phyloP scores from a whole-genome alignment of 1,284 basidiomycete genomes.

The Apiotrichum sp. region DNA sequence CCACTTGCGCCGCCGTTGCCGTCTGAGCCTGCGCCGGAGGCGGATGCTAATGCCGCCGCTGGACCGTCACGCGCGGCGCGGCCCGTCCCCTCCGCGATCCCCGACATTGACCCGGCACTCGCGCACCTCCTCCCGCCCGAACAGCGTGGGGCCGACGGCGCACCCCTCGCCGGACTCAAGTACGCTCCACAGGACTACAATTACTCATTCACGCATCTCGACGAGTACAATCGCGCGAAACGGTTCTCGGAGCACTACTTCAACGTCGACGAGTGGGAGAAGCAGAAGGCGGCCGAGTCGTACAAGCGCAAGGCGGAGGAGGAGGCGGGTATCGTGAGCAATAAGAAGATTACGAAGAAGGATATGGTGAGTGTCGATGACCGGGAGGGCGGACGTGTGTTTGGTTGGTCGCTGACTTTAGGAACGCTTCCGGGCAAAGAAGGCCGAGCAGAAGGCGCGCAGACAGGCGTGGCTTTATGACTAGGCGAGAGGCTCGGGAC shows the following conservation, averaged over 20 bases:
- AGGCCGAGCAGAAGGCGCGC: slow-evolving; percentile 70
- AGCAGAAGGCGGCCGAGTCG: slow-evolving; percentile 54
- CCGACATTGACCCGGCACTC: slow-evolving; percentile 75
- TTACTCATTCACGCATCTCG: slow-evolving; percentile 63
- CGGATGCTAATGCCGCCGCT: slow-evolving; percentile 46
- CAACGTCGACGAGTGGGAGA: slow-evolving; percentile 74
- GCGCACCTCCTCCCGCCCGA: slow-evolving; percentile 72
- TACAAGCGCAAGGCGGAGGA: slow-evolving; percentile 55
- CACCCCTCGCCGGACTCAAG: slow-evolving; percentile 51
- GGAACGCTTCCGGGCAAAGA: slow-evolving; percentile 84
- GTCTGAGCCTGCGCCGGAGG: slow-evolving; percentile 23
- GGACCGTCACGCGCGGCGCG: slow-evolving; percentile 44
- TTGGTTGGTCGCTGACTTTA: slow-evolving; percentile 39
- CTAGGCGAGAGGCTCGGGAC: slow-evolving; percentile 32
- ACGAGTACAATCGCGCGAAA: slow-evolving; percentile 74
- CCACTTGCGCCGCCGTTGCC: slow-evolving; percentile 54
- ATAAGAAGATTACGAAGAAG: slow-evolving; percentile 67
- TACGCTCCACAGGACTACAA: slow-evolving; percentile 54
- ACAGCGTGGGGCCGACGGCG: slow-evolving; percentile 45
- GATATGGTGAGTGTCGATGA: slow-evolving; percentile 62
- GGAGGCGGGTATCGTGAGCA: slow-evolving; percentile 53
- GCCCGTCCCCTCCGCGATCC: slow-evolving; percentile 11
- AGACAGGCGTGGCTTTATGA: slow-evolving; percentile 85
- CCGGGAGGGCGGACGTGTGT: not conserved
- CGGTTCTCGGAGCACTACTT: slow-evolving; percentile 85